phyloP scores from a whole-genome alignment of 768 basidiomycete genomes.

The Calvatia gigantea region DNA sequence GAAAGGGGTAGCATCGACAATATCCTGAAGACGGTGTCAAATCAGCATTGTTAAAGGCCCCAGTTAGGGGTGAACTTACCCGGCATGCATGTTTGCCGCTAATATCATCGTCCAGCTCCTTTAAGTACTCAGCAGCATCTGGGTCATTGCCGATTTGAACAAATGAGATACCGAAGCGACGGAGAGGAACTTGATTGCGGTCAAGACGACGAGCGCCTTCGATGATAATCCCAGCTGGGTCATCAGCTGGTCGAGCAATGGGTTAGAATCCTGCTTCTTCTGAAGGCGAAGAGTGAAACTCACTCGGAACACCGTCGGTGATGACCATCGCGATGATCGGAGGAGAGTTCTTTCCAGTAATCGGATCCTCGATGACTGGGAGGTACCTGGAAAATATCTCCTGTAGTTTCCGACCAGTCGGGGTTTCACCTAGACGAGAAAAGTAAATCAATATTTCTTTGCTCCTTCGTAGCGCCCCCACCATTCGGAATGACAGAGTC shows the following conservation, averaged over 20 bases:
- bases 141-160: slow-evolving; percentile 11
- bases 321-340: slow-evolving; percentile 9
- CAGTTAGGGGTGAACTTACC: neutral
- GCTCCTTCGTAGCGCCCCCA: neutral
- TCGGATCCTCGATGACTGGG: slow-evolving; percentile 15
- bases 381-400: slow-evolving; percentile 16
- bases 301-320: slow-evolving; percentile 12
- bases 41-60: neutral
- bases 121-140: slow-evolving; percentile 11
- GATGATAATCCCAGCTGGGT: neutral
- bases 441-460: neutral
- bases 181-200: neutral
- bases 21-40: neutral
- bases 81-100: neutral
- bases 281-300: neutral
- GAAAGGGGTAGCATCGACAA: slow-evolving; percentile 9
- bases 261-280: neutral
- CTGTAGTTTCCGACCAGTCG: slow-evolving; percentile 15
- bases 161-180: slow-evolving; percentile 8
- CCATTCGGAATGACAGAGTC: slow-evolving; percentile 15
- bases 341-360: neutral
- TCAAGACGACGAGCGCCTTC: slow-evolving; percentile 10
- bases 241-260: neutral
- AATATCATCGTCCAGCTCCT: slow-evolving; percentile 10
- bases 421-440: slow-evolving; percentile 14